phyloP scores from a whole-genome alignment of 2,329 filamentous ascomycete genomes.

The Penicillium verrucosum region DNA sequence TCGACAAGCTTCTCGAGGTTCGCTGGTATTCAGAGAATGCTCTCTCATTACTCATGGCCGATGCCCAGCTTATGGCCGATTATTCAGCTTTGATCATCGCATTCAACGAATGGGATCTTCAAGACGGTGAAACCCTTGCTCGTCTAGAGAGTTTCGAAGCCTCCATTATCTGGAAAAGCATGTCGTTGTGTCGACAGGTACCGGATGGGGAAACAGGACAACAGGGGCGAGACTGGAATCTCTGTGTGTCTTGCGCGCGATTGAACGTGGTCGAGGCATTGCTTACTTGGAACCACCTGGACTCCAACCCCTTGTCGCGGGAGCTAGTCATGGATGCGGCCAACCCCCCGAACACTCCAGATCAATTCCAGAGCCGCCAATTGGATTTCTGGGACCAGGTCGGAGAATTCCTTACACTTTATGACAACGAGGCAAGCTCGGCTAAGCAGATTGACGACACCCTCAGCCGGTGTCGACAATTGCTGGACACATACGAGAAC shows the following conservation, averaged over 20 bases:
- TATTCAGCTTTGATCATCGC: constrained; percentile 62
- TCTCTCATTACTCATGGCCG: constrained; percentile 51
- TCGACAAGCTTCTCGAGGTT: constrained; percentile 76
- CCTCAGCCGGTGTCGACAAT: constrained; percentile 62
- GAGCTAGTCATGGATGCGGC: constrained; percentile 41
- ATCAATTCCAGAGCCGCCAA: constrained; percentile 59
- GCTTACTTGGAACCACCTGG: constrained; percentile 67
- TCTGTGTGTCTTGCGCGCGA: constrained; percentile 64
- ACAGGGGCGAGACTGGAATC: constrained; percentile 52
- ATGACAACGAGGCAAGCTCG: constrained; percentile 55
- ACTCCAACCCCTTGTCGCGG: constrained; percentile 47
- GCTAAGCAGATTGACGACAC: constrained; percentile 63
- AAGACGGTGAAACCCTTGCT: constrained; percentile 37
- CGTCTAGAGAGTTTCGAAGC: constrained; percentile 54
- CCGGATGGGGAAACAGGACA: constrained; percentile 37
- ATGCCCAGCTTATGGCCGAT: constrained; percentile 61
- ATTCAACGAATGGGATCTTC: constrained; percentile 41
- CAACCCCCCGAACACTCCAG: constrained; percentile 40
- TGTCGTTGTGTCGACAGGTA: constrained; percentile 51
- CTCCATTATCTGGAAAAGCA: constrained; percentile 59
- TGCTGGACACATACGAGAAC: constrained; percentile 78
- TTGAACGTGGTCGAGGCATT: constrained; percentile 74
- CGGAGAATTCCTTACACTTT: constrained; percentile 66
- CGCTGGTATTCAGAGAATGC: constrained; percentile 69
- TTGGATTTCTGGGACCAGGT: constrained; percentile 80